Conservation (phyloP, 148 eudicot genomes). For the Spergularia marina region DNA sequence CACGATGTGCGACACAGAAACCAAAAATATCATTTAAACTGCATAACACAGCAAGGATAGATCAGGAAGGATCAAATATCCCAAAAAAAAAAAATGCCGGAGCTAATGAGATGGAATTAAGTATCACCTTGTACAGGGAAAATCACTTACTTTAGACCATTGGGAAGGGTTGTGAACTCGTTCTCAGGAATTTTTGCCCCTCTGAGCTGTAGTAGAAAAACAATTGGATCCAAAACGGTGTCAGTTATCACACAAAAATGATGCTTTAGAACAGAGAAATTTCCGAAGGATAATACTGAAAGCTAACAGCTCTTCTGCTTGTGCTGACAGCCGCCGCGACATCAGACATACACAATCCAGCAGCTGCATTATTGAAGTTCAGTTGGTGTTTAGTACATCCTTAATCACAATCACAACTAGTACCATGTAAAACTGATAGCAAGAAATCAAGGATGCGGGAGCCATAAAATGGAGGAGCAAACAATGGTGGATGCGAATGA, state of each 20-base stretch:
- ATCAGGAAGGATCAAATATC: constrained; percentile 1
- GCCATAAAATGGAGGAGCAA: constrained; percentile 1
- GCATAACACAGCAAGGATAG: constrained; percentile 1
- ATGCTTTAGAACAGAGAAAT: not conserved
- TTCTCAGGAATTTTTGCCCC: constrained; percentile 86
- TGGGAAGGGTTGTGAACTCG: constrained; percentile 71
- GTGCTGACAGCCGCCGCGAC: constrained; percentile 81
- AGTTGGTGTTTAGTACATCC: not conserved
- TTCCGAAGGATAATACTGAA: constrained; percentile 2
- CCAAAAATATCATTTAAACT: not conserved
- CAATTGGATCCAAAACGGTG: not conserved
- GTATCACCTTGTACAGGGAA: not conserved
- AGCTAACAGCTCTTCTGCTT: constrained; percentile 91
- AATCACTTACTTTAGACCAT: constrained; percentile 82
- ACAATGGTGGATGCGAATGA: not conserved
- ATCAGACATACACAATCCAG: constrained; percentile 57
- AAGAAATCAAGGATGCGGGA: not conserved
- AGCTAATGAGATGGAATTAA: not conserved
- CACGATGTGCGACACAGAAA: not conserved
- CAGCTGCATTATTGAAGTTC: constrained; percentile 44
- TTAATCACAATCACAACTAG: not conserved
- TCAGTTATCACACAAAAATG: not conserved
- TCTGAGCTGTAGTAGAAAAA: constrained; percentile 56
- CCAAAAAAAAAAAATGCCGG: not conserved
- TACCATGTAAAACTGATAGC: not conserved